Conservation (phyloP, 2,329 filamentous ascomycete species). For the Xylaria sp. region DNA sequence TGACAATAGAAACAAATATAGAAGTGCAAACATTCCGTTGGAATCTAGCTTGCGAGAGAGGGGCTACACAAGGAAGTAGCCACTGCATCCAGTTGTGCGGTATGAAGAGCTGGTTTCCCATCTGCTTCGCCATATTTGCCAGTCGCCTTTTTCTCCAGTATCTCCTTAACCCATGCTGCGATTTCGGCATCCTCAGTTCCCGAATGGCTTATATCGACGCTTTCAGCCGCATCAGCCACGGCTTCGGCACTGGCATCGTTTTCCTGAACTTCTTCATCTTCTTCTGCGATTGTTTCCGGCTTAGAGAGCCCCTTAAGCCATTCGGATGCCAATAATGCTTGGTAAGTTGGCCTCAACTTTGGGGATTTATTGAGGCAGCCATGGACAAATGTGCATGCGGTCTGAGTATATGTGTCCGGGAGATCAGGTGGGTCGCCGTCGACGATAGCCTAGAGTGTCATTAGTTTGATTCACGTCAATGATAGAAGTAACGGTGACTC, state of each 20-base stretch:
- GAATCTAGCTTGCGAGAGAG: slow-evolving; percentile 35
- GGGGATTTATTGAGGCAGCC: slow-evolving; percentile 94
- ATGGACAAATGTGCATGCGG: slow-evolving; percentile 86
- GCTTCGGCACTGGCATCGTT: slow-evolving; percentile 54
- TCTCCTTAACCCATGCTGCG: slow-evolving; percentile 81
- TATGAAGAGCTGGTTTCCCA: slow-evolving; percentile 84
- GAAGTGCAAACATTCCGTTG: slow-evolving; percentile 5
- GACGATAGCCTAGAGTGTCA: slow-evolving; percentile 81
- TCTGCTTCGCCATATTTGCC: slow-evolving; percentile 62
- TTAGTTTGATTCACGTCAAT: slow-evolving; percentile 37
- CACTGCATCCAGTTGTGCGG: slow-evolving; percentile 83
- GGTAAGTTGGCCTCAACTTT: slow-evolving; percentile 91
- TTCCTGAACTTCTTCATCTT: slow-evolving; percentile 52
- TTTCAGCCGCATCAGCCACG: slow-evolving; percentile 57
- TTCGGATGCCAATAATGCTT: slow-evolving; percentile 86
- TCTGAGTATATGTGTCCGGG: slow-evolving; percentile 81
- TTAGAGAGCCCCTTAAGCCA: slow-evolving; percentile 85
- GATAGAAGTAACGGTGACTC: slow-evolving; percentile 59
- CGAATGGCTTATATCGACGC: slow-evolving; percentile 56
- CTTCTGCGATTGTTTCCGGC: slow-evolving; percentile 63
- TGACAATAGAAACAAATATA: slow-evolving; percentile 15
- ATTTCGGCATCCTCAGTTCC: slow-evolving; percentile 81
- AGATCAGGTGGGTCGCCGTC: slow-evolving; percentile 95
- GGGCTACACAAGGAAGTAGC: slow-evolving; percentile 62
- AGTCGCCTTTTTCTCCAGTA: slow-evolving; percentile 73